Percentiles rank a stretch among this genome's conserved stretches.
phyloP scores from a whole-genome alignment of 306 rosid species.

The Gynostemma pentaphyllum region DNA sequence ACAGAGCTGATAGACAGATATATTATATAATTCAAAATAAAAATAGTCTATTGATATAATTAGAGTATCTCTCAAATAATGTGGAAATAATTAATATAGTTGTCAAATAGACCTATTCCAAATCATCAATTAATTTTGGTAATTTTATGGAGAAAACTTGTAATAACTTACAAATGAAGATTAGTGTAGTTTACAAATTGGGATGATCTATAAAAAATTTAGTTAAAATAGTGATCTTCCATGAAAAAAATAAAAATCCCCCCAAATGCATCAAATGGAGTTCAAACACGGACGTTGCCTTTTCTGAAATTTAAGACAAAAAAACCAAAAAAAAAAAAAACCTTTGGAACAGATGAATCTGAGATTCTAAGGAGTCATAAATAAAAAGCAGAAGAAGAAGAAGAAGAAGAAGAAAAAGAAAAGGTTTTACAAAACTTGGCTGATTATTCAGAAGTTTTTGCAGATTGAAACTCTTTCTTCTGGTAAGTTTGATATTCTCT shows the following conservation, averaged over 20 bases:
- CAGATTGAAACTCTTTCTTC: not conserved
- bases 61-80: too few relatives aligned
- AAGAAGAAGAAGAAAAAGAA: not conserved
- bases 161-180: not conserved
- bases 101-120: not conserved
- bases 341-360: slow-evolving; percentile 1
- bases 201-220: not conserved
- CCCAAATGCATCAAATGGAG: slow-evolving; percentile 5
- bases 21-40: too few relatives aligned
- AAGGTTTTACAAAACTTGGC: slow-evolving; percentile 8
- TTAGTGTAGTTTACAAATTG: not conserved
- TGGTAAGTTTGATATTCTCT: not conserved
- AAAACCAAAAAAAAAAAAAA: not conserved
- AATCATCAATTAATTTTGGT: slow-evolving; percentile 6
- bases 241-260: not conserved
- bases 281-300: slow-evolving; percentile 8
- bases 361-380: slow-evolving; percentile 6
- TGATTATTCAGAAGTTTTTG: slow-evolving; percentile 5
- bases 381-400: too few relatives aligned
- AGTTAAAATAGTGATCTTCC: not conserved
- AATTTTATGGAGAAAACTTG: not conserved
- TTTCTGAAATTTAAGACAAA: not conserved
- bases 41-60: too few relatives aligned
- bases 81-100: too few relatives aligned
- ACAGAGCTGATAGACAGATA: too few relatives aligned